These are phyloP conservation scores for Eremochloa ophiuroides DNA, from an alignment of 176 grass and related monocot genomes.

Conservation along the genomic window DNA sequence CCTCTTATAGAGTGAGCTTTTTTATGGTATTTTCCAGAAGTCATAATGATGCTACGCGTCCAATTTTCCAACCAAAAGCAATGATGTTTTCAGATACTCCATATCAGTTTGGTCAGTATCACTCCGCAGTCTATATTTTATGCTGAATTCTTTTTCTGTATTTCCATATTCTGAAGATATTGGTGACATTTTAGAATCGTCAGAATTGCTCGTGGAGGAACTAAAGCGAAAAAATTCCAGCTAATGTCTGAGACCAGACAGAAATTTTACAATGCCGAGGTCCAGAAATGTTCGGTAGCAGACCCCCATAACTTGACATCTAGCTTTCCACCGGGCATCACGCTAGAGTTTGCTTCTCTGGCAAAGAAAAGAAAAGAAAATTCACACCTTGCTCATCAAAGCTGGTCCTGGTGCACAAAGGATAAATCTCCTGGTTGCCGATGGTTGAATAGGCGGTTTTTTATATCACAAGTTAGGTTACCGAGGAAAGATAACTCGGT, in stretches of 20 bases:
- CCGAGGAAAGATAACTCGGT: not conserved
- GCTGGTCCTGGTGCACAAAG: not conserved
- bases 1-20: too few relatives aligned
- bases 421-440: not conserved
- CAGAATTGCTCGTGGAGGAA: not conserved
- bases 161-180: not conserved
- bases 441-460: not conserved
- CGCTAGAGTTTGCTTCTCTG: conserved; percentile 35
- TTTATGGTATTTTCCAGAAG: too few relatives aligned
- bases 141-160: too few relatives aligned
- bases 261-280: not conserved
- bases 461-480: conserved; percentile 1
- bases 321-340: not conserved
- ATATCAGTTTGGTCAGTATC: too few relatives aligned
- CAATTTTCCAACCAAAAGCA: not conserved
- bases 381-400: conserved; percentile 1
- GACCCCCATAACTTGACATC: not conserved
- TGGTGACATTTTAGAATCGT: not conserved
- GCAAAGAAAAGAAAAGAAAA: conserved; percentile 8
- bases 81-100: not conserved
- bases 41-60: not conserved
- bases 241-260: not conserved
- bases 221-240: not conserved
- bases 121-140: not conserved
- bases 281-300: not conserved